Conservation (phyloP, 2,329 filamentous ascomycete species). For the Fusarium tricinctum region DNA sequence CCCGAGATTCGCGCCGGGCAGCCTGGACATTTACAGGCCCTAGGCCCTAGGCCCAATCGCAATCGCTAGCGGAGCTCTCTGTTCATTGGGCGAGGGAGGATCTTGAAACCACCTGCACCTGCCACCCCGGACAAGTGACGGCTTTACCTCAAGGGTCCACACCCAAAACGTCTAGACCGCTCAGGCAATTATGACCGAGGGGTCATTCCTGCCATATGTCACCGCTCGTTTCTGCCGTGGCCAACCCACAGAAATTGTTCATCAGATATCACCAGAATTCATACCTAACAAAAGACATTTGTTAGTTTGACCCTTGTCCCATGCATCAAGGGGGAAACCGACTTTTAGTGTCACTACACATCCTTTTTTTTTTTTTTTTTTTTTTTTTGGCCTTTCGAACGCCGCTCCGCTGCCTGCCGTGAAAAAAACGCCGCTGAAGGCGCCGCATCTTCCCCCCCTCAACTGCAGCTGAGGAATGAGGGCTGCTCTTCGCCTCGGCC, state of each 20-base stretch:
- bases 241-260: conserved; percentile 42
- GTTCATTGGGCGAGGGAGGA: conserved; percentile 9
- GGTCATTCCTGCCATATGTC: conserved; percentile 47
- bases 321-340: not conserved
- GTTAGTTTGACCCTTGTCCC: not conserved
- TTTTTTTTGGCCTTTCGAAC: not conserved
- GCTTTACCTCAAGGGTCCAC: conserved; percentile 27
- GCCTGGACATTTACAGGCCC: not conserved
- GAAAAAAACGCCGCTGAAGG: not conserved
- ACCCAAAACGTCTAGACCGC: conserved; percentile 27
- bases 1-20: not conserved
- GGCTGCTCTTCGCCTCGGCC: conserved; percentile 46
- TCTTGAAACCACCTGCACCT: conserved; percentile 31
- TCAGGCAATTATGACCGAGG: conserved; percentile 24
- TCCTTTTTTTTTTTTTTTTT: conserved; percentile 14
- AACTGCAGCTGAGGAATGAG: conserved; percentile 45
- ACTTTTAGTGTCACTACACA: not conserved
- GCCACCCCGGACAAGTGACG: conserved; percentile 26
- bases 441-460: conserved; percentile 18
- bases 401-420: conserved; percentile 24
- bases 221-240: conserved; percentile 50
- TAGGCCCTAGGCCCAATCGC: conserved; percentile 10
- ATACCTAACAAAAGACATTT: conserved; percentile 9
- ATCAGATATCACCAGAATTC: conserved; percentile 33
- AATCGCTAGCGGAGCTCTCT: conserved; percentile 8